Percentiles rank a stretch among this genome's conserved stretches.
These are phyloP conservation scores for Macrolepiota albuminosa DNA, from an alignment of 768 basidiomycete species.

Conservation along the genomic window DNA sequence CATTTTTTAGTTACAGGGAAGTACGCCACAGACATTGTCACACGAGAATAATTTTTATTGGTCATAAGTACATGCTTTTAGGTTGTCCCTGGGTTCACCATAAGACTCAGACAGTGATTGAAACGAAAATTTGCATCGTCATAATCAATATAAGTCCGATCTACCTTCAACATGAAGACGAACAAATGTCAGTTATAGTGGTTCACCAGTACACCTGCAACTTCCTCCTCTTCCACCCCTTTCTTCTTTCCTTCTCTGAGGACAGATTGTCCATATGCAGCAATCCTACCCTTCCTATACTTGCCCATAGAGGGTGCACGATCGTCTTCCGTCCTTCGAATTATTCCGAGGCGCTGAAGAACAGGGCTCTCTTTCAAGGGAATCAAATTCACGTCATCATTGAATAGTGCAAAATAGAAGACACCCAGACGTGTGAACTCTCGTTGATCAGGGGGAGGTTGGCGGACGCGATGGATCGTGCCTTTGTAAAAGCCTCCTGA, in stretches of 20 bases:
- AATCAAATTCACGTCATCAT: slow-evolving; percentile 36
- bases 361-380: slow-evolving; percentile 40
- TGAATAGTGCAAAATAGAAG: slow-evolving; percentile 40
- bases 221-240: slow-evolving; percentile 40
- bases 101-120: too few relatives aligned
- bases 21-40: too few relatives aligned
- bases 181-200: slow-evolving; percentile 37
- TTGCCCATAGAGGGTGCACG: slow-evolving; percentile 36
- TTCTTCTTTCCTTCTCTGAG: slow-evolving; percentile 26
- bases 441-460: slow-evolving; percentile 44
- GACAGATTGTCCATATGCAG: slow-evolving; percentile 35
- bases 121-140: too few relatives aligned
- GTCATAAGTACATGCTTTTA: too few relatives aligned
- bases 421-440: slow-evolving; percentile 38
- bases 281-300: slow-evolving; percentile 35
- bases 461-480: slow-evolving; percentile 45
- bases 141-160: too few relatives aligned
- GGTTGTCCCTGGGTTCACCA: too few relatives aligned
- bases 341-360: slow-evolving; percentile 31
- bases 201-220: slow-evolving; percentile 40
- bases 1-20: too few relatives aligned
- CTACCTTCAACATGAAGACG: not conserved
- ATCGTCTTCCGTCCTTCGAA: slow-evolving; percentile 26
- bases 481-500: slow-evolving; percentile 43
- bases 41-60: too few relatives aligned